Conservation (phyloP, 2,329 filamentous ascomycete species). For the Xylariaceae sp. region DNA sequence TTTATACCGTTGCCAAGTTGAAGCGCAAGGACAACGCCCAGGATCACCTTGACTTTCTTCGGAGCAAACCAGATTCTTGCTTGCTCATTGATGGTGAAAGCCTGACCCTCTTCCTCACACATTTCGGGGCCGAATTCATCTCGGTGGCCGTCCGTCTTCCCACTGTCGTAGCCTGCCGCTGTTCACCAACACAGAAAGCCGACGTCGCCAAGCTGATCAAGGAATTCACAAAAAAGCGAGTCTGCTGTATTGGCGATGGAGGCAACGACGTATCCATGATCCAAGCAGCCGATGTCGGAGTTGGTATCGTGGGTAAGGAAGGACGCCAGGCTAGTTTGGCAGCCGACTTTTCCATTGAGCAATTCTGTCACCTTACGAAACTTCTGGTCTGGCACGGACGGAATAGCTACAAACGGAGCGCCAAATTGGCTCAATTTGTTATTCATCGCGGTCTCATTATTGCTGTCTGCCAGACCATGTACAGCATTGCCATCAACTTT, state of each 20-base stretch:
- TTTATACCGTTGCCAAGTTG: slow-evolving; percentile 86
- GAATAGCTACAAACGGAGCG: slow-evolving; percentile 93
- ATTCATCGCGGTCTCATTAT: slow-evolving; percentile 97
- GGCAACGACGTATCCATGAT: slow-evolving; percentile 99
- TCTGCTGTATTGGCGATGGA: slow-evolving; percentile 96
- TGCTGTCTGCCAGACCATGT: slow-evolving; percentile 93
- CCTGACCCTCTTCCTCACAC: slow-evolving; percentile 73
- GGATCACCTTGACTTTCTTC: slow-evolving; percentile 82
- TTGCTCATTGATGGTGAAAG: slow-evolving; percentile 94
- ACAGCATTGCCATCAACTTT: slow-evolving; percentile 87
- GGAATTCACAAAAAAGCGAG: slow-evolving; percentile 85
- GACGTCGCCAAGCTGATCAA: slow-evolving; percentile 90
- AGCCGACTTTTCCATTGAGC: slow-evolving; percentile 93
- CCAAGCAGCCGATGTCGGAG: slow-evolving; percentile 94
- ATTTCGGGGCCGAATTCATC: slow-evolving; percentile 83
- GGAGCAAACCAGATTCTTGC: slow-evolving; percentile 80
- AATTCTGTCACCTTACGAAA: slow-evolving; percentile 93
- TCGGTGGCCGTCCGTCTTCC: slow-evolving; percentile 82
- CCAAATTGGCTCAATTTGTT: slow-evolving; percentile 95
- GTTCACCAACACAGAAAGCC: slow-evolving; percentile 94
- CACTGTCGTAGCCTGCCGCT: slow-evolving; percentile 91
- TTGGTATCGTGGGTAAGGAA: slow-evolving; percentile 97
- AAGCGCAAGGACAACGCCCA: slow-evolving; percentile 80
- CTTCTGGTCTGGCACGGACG: slow-evolving; percentile 98
- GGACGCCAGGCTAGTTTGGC: slow-evolving; percentile 91